Percentiles rank a stretch among this genome's conserved stretches.
Conservation (phyloP, 169 alveolate genomes). For the Cryptosporidium parvum region DNA sequence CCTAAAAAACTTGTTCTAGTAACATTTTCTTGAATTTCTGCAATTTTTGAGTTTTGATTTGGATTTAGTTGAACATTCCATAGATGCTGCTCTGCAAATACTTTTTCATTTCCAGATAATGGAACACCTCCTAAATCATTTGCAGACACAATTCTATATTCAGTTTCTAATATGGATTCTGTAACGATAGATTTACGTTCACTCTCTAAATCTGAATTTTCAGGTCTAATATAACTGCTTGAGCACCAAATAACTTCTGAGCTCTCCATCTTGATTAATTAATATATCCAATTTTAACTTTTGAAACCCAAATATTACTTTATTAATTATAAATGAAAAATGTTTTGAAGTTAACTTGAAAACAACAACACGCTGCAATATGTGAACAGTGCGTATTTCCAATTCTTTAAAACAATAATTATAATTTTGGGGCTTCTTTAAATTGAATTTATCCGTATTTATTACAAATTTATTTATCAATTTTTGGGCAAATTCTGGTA, state of each 20-base stretch:
- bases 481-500: neutral
- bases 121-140: slow-evolving; percentile 42
- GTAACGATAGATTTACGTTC: slow-evolving; percentile 17
- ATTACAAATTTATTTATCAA: neutral
- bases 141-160: slow-evolving; percentile 51
- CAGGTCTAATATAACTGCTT: slow-evolving; percentile 46
- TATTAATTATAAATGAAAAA: neutral
- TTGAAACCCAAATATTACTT: neutral
- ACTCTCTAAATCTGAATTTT: slow-evolving; percentile 16
- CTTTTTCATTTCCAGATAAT: slow-evolving; percentile 61
- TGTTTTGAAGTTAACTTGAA: neutral
- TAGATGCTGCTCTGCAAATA: slow-evolving; percentile 65
- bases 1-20: slow-evolving; percentile 13
- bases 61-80: slow-evolving; percentile 33
- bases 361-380: neutral
- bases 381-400: neutral
- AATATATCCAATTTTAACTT: neutral
- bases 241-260: slow-evolving; percentile 69
- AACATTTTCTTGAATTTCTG: neutral
- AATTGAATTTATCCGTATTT: neutral
- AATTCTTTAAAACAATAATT: no score
- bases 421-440: neutral
- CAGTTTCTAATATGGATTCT: slow-evolving; percentile 62
- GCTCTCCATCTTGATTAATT: slow-evolving; percentile 15
- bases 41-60: neutral